Conservation (phyloP, 805 yeast species). For the Clavispora asparagi region DNA sequence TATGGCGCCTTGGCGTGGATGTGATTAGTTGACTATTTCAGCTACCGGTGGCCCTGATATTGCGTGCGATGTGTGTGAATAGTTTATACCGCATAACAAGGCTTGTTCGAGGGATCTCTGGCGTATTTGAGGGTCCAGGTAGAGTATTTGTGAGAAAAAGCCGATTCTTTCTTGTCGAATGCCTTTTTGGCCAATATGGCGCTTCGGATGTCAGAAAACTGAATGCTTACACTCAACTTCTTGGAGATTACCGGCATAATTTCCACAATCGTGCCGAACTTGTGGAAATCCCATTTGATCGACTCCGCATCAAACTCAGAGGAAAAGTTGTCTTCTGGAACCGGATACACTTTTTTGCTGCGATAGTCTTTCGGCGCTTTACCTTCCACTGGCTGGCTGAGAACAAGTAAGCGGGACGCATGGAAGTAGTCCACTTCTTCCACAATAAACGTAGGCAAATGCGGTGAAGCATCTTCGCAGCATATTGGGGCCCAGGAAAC, state of each 20-base stretch:
- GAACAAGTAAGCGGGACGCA: constrained; percentile 53
- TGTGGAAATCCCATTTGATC: constrained; percentile 45
- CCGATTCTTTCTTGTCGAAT: constrained; percentile 7
- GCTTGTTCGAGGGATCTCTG: constrained; percentile 58
- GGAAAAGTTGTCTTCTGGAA: constrained; percentile 38
- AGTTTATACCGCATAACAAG: constrained; percentile 28
- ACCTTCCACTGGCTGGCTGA: constrained; percentile 21
- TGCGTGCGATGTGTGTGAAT: not conserved
- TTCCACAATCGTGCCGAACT: constrained; percentile 58
- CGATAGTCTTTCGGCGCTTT: constrained; percentile 19
- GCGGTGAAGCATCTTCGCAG: not conserved
- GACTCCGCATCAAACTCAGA: constrained; percentile 39
- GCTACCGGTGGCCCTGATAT: not conserved
- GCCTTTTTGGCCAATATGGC: constrained; percentile 52
- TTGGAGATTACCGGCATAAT: constrained; percentile 63
- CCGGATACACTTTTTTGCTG: constrained; percentile 33
- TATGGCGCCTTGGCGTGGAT: no score
- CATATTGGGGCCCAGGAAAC: constrained; percentile 42
- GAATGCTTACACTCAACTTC: constrained; percentile 56
- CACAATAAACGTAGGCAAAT: constrained; percentile 18
- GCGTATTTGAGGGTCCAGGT: constrained; percentile 67
- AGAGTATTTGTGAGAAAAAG: constrained; percentile 34
- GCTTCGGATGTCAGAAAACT: constrained; percentile 51
- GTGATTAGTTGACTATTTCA: no score
- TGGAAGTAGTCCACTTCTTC: constrained; percentile 36